A percentile compares a stretch with the other conserved stretches of the same genome.
These are phyloP conservation scores for Blastobotrys apis DNA, from an alignment of 1,139 yeast species.

Conservation along the genomic window DNA sequence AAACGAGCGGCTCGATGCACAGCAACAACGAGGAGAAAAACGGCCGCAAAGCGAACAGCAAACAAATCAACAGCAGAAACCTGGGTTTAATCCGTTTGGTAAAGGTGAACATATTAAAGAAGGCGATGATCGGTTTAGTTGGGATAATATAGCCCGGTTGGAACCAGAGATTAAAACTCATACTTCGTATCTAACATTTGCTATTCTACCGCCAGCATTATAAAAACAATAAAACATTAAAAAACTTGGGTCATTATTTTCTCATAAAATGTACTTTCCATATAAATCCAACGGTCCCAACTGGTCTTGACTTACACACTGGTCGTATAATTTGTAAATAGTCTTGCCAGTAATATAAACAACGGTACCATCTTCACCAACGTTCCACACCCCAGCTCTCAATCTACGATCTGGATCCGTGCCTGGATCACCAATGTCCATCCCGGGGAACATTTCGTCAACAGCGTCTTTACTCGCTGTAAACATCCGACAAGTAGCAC, in stretches of 20 bases:
- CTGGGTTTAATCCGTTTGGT: conserved; percentile 88
- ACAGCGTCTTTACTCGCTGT: neutral
- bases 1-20: conserved; percentile 32
- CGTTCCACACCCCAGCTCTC: conserved; percentile 7
- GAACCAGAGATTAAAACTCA: conserved; percentile 89
- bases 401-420: neutral
- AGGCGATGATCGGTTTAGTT: conserved; percentile 73
- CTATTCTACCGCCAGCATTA: conserved; percentile 40
- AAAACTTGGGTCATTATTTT: too few relatives aligned
- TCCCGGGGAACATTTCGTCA: conserved; percentile 1
- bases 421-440: conserved; percentile 6
- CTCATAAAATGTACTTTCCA: neutral
- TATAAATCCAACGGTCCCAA: too few relatives aligned
- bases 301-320: neutral
- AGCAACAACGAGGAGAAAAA: conserved; percentile 11
- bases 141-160: conserved; percentile 78
- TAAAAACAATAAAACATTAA: too few relatives aligned
- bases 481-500: neutral
- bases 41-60: conserved; percentile 20
- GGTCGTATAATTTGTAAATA: neutral
- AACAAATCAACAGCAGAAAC: conserved; percentile 31
- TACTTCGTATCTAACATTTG: conserved; percentile 92
- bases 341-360: conserved; percentile 8
- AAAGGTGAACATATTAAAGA: conserved; percentile 75
- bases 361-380: conserved; percentile 4